Evolutionary conservation across 306 rosid species (phyloP), one percentile per base, ranked within the genome.

Genomic region (Lithocarpus polystachyus): DNA sequence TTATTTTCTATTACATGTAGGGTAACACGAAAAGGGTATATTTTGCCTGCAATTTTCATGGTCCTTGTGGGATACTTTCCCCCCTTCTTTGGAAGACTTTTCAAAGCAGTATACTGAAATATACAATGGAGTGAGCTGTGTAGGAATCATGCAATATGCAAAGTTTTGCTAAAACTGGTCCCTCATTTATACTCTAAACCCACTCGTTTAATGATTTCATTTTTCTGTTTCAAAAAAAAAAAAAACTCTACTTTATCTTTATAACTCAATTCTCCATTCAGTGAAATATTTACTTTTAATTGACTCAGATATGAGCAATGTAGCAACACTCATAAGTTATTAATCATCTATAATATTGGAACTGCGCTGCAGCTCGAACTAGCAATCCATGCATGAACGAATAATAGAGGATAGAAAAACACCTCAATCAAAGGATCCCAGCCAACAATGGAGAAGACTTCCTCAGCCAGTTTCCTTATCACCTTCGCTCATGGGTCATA

Each of bases 381-480:
- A 33, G 35, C 3, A 67, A 13, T 18, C 19, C 35, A 23, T 31
- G 23, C 15, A 29, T 62, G 43, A 57, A 15, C 20, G 3, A 67
- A 17, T 4, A 67, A 33, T 12, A 33, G 52, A 1, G 18, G n/a
- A 64, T 24, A 45, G 74, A 85, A 69, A 74, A 69, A 22, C 62
- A 92, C 98, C 97, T 94, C 97, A 71, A 94, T 94, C 72, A 94
- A 89, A 79, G 98, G 97, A 88, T 94, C 98, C 77, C 88, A 87
- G 64, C 97, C 98, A 77, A 94, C 97, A 76, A 94, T 90, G 70
- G 98, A 86, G 82, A 94, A 94, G 29, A 94, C 98, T 87, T 94
- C 98, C 55, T 90, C 96, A 2, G 98, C 92, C 79, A 92, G 85
- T 74, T 78, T 94, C 73, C 74, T 88, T 20, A 92, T 81, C 81